These are phyloP conservation scores for Volutella citrinella DNA, from an alignment of 2,329 filamentous ascomycete genomes.

Conservation along the genomic window DNA sequence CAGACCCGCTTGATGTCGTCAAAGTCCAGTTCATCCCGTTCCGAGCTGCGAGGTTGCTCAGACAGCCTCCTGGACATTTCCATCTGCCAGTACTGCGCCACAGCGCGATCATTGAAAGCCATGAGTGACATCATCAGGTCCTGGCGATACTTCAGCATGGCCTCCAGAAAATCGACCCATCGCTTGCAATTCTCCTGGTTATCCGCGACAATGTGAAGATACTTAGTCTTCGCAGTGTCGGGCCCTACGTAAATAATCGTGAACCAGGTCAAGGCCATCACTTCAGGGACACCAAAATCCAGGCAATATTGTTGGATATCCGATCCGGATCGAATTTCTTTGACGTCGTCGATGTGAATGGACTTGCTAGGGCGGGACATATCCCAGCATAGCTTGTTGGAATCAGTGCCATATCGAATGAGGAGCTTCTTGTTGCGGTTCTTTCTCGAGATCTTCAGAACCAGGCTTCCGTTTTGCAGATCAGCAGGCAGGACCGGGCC, in stretches of 20 bases:
- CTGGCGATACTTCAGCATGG: constrained; percentile 80
- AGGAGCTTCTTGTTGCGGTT: constrained; percentile 68
- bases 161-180: constrained; percentile 82
- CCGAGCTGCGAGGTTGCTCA: constrained; percentile 46
- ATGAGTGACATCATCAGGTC: constrained; percentile 88
- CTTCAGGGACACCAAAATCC: constrained; percentile 69
- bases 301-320: constrained; percentile 88
- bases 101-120: constrained; percentile 77
- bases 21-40: constrained; percentile 72
- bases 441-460: constrained; percentile 86
- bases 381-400: constrained; percentile 88
- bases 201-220: constrained; percentile 82
- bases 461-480: constrained; percentile 72
- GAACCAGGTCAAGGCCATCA: constrained; percentile 74
- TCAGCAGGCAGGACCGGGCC: constrained; percentile 74
- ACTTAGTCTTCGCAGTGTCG: constrained; percentile 78
- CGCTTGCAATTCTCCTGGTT: constrained; percentile 67
- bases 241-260: constrained; percentile 84
- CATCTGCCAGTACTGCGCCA: constrained; percentile 80
- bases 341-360: constrained; percentile 93
- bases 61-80: constrained; percentile 72
- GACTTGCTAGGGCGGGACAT: constrained; percentile 73
- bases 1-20: constrained; percentile 79
- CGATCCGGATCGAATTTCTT: constrained; percentile 78
- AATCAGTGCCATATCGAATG: constrained; percentile 73